Evolutionary conservation across 208 protist species (phyloP), one percentile per base, ranked within the genome.

Genomic region (Leishmania arabica): DNA sequence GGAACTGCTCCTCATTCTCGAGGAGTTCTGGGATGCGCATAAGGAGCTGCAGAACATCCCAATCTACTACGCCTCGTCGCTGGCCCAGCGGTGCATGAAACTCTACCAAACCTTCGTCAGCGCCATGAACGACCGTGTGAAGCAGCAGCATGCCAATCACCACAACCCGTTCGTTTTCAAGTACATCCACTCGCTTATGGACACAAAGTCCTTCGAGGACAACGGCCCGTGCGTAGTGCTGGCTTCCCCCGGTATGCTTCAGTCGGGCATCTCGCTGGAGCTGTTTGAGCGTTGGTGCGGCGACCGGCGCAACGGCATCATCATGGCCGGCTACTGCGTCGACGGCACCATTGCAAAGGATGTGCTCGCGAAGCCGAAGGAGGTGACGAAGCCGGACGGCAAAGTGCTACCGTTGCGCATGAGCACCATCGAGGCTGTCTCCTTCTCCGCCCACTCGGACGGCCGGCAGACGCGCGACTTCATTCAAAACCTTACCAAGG

Each of bases 261-360:
- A 99, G 83, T 98, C 89, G 34, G 99, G 99, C 42, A 86, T 99
- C 54, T 99, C 98, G 15, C 90, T 99, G 2, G 93, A 99, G 79
- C 88, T 99, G 6, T 99, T 99, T 81, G 99, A 99, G 82, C 84
- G 91, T 47, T 99, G 99, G 99, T 99, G 98, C 83, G 85, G 94
- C 0, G 95, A 99, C 82, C 72, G 89, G 34, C 93, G 93, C 68
- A 99, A 99, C 91, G 98, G 98, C 34, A 94, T 99, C 49, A 96
- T 99, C 79, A 95, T 99, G 84, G 94, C 99, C 0, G 99, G 99
- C 66, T 99, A 99, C 90, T 97, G 95, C 75, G 98, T 99, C 6
- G 99, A 99, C 49, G 98, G 98, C 80, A 99, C 99, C n/a, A 90
- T 99, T 27, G 99, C 99, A 11, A 98, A 99, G 82, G 89, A 98